Evolutionary conservation across 441 rosid species (phyloP), one percentile per base, ranked within the genome.

Genomic region (Populus trichocarpa): DNA sequence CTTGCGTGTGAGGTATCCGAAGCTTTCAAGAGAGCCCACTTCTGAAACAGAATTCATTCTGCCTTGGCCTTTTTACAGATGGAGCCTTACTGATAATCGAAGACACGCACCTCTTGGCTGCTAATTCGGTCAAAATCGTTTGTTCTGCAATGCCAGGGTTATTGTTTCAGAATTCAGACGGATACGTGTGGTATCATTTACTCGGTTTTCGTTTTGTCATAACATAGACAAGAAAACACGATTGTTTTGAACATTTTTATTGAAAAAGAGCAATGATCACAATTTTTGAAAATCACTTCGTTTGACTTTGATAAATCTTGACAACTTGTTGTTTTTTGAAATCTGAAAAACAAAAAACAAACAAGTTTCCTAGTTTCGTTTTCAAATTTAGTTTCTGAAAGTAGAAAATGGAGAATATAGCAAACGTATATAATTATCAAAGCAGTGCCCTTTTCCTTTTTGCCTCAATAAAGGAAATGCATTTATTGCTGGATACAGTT

Each of bases 1-100:
- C 35, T 80, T 82, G 77, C 79, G 79, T 76, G 82, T 72, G 80
- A 75, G 81, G 84, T n/a, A 83, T 77, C 82, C 82, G 77, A 77
- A 79, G 83, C 84, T 83, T 79, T 80, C 26, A 42, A 59, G 22
- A 73, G 72, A 13, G 67, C 57, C 70, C 67, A 38, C 72, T 81
- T 83, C 81, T 28, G 53, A 26, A 35, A 59, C 25, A 72, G 81
- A 83, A 86, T 78, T 75, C 79, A 74, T 83, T 79, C 85, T 70
- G 30, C 36, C 42, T n/a, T 73, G 73, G 74, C 71, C 73, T 68
- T 71, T 38, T 6, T 70, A 10, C 61, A 67, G 71, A 75, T 38
- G 5, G 26, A 42, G 69, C 40, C 35, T 50, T 13, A 6, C 61
- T 67, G 46, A 25, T 13, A 33, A 32, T 50, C 38, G 11, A 74